Evolutionary conservation across 257 asterid genomes (phyloP).

Genomic region (Penstemon barbatus): DNA sequence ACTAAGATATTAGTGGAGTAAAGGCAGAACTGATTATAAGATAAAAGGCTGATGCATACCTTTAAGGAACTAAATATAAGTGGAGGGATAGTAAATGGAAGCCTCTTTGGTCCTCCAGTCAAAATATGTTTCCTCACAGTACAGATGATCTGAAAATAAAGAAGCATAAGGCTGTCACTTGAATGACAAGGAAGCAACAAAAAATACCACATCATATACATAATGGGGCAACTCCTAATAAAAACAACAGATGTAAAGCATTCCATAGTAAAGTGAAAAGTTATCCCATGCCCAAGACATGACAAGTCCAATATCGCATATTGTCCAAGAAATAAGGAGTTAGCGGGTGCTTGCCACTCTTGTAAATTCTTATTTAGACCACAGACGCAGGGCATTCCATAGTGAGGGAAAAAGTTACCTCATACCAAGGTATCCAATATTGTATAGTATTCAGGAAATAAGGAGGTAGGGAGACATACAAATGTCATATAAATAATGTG

Average conservation of each 20-base stretch:
- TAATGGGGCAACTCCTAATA: neutral
- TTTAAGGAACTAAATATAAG: constrained; percentile 78
- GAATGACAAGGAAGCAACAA: constrained; percentile 3
- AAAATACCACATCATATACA: neutral
- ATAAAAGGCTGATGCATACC: constrained; percentile 49
- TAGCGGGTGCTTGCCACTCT: constrained; percentile 3
- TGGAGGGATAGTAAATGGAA: constrained; percentile 86
- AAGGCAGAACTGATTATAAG: constrained; percentile 18
- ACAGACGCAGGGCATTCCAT: neutral
- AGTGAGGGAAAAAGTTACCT: neutral
- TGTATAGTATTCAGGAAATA: neutral
- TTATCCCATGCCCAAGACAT: too few species aligned
- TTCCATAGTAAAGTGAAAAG: neutral
- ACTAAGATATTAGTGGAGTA: constrained; percentile 67
- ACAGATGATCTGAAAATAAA: constrained; percentile 66
- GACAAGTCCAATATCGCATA: too few species aligned
- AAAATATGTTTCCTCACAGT: constrained; percentile 84
- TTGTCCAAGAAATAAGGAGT: too few species aligned
- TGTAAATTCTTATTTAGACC: neutral
- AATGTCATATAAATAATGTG: neutral
- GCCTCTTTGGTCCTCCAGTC: constrained; percentile 91
- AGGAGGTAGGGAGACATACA: neutral
- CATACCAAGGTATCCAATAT: neutral
- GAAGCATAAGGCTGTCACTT: constrained; percentile 22
- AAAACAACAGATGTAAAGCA: neutral